These are phyloP conservation scores for Ceriops tagal DNA, from an alignment of 345 rosid genomes.

Conservation along the genomic window DNA sequence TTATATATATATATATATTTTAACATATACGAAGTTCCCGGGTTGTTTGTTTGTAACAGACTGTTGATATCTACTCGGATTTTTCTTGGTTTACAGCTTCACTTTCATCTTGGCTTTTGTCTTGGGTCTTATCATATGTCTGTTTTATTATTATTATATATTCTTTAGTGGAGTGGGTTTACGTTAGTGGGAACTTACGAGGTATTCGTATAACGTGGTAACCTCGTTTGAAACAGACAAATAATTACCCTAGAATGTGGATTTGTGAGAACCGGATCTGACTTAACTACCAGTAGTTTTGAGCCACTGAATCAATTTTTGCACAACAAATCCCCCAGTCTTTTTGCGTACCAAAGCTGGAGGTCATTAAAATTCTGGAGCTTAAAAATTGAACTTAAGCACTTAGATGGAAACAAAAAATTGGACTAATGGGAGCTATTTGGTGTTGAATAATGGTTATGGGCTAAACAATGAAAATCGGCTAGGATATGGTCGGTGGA, in stretches of 20 bases:
- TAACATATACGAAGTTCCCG: too few species aligned
- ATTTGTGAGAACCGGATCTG: too few species aligned
- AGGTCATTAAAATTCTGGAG: too few species aligned
- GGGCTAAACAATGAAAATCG: background rate
- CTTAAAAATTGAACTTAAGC: too few species aligned
- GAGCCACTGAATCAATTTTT: too few species aligned
- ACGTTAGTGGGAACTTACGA: conserved; percentile 8
- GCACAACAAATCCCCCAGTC: too few species aligned
- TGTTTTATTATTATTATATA: background rate
- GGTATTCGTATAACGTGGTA: background rate
- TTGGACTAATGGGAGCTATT: background rate
- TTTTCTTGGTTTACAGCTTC: background rate
- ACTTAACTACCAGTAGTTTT: too few species aligned
- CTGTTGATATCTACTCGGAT: background rate
- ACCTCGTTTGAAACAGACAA: too few species aligned
- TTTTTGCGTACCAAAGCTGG: too few species aligned
- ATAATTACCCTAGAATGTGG: too few species aligned
- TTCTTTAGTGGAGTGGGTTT: background rate
- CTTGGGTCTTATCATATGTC: background rate
- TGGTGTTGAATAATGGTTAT: background rate
- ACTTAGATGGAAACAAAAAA: background rate
- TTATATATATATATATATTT: too few species aligned
- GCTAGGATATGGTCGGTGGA: background rate
- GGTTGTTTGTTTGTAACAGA: too few species aligned
- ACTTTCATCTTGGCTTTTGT: conserved; percentile 5